Base-by-base conservation (phyloP, 75 land plant species). In the Picea glauca region DNA sequence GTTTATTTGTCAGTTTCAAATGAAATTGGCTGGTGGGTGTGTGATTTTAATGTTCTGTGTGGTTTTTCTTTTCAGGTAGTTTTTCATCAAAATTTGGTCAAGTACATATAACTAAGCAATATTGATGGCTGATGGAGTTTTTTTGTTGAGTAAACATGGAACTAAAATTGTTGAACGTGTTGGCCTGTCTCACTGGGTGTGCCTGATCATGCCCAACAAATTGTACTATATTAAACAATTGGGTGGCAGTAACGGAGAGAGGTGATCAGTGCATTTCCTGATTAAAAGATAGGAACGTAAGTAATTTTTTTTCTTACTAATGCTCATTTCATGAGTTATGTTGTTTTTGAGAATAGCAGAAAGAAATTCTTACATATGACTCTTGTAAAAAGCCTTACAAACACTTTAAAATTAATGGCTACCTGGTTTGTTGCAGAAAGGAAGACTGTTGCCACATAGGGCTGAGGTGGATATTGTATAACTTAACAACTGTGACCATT, bases 401-500 rank as follows among this genome's bases (percentile, higher is more conserved):
- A 38, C 43, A 40, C 7, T 2, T 3, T 35, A 20, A 67, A 20
- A 18, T 15, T 18, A 38, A 7, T 18, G 21, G 8, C 35, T 68
- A 38, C 43, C 18, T 17, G 40, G 17, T 15, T 38, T 21, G 21
- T 62, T 66, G 72, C 72, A 68, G 72, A 38, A 68, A 38, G 46
- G 72, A 18, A 68, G 72, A 38, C 20, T 20, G 17, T 70, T 38
- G 50, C 73, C 43, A n/a, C 50, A 40, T 43, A 70, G 31, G 18
- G 20, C 73, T 40, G 1, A 20, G 43, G 50, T 20, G 12, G n/a
- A 38, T 2, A 33, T 38, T 68, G 18, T 38, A 18, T 18, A 68
- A 68, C n/a, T 38, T 38, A 68, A 68, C 38, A 40, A 68, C 40
- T 38, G 72, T 68, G 72, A 38, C 72, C 46, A 68, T 68, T 68